Evolutionary conservation across 192 early-diverging fungal species (phyloP).

Genomic region (Radiomyces spectabilis): DNA sequence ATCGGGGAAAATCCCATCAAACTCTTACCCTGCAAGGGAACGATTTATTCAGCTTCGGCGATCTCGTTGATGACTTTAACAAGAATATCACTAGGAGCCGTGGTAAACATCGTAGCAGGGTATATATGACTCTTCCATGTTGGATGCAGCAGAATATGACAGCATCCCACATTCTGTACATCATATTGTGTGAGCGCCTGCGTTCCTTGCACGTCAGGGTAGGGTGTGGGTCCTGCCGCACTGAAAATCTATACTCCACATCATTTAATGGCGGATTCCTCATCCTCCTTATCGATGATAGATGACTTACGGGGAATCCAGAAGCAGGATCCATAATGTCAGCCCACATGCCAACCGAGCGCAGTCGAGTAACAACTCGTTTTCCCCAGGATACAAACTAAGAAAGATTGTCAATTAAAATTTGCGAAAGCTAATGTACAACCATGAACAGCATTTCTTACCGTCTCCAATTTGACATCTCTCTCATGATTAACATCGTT

Average conservation of each 20-base stretch:
- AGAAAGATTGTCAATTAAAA: conserved; percentile 2
- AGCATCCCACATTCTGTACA: conserved; percentile 74
- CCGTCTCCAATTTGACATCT: conserved; percentile 67
- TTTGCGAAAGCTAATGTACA: not conserved
- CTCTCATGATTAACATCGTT: conserved; percentile 68
- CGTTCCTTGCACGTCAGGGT: conserved; percentile 86
- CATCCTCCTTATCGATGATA: too few relatives aligned
- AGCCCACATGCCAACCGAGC: conserved; percentile 66
- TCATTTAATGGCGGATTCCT: not conserved
- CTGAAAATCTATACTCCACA: conserved; percentile 45
- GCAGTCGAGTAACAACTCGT: conserved; percentile 44
- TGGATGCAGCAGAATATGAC: conserved; percentile 80
- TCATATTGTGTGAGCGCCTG: conserved; percentile 68
- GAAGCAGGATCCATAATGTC: conserved; percentile 91
- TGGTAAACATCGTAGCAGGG: conserved; percentile 81
- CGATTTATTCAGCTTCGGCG: too few relatives aligned
- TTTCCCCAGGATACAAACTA: conserved; percentile 72
- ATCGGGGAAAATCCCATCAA: too few relatives aligned
- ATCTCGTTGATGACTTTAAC: conserved; percentile 23
- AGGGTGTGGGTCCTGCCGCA: conserved; percentile 63
- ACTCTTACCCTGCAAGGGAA: too few relatives aligned
- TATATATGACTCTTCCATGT: conserved; percentile 87
- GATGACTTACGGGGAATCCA: conserved; percentile 63
- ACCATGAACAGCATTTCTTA: conserved; percentile 31
- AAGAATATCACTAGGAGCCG: conserved; percentile 53